Percentiles rank a stretch among this genome's conserved stretches.
These are phyloP conservation scores for Graphium sp. DNA, from an alignment of 2,329 filamentous ascomycete genomes.

Conservation along the genomic window DNA sequence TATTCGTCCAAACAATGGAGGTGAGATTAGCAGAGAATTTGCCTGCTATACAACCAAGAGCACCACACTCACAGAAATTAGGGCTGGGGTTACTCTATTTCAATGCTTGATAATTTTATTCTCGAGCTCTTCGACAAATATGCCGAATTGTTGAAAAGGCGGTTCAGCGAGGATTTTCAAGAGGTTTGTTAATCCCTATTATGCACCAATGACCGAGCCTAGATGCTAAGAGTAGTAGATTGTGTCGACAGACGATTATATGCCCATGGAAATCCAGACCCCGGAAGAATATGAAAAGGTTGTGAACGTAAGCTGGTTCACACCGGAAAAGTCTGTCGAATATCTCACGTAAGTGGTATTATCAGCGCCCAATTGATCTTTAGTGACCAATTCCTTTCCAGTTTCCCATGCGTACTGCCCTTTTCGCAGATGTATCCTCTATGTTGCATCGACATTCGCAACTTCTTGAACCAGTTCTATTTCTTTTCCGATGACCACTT, in stretches of 20 bases:
- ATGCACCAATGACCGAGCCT: background rate
- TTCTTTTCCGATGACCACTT: constrained; percentile 96
- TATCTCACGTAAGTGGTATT: constrained; percentile 47
- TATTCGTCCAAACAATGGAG: constrained; percentile 98
- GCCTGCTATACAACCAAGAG: background rate
- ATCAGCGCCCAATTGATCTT: background rate
- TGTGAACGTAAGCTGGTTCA: constrained; percentile 91
- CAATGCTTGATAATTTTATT: constrained; percentile 66
- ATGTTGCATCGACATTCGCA: constrained; percentile 94
- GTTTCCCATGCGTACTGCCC: constrained; percentile 86
- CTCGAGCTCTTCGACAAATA: constrained; percentile 90
- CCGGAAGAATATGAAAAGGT: constrained; percentile 90
- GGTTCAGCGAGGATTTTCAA: constrained; percentile 91
- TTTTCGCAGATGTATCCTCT: constrained; percentile 99
- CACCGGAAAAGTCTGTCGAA: constrained; percentile 59
- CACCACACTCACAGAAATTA: too few species aligned
- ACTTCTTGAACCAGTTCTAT: constrained; percentile 96
- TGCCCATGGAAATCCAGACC: constrained; percentile 95
- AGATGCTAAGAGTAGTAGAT: constrained; percentile 23
- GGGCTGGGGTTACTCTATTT: constrained; percentile 81
- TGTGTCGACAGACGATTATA: constrained; percentile 91
- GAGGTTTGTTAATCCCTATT: constrained; percentile 36
- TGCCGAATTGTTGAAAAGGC: constrained; percentile 71
- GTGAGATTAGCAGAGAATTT: constrained; percentile 24
- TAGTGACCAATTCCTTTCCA: constrained; percentile 18